These are phyloP conservation scores for Candida multigemmis DNA, from an alignment of 805 yeast genomes.

Conservation along the genomic window DNA sequence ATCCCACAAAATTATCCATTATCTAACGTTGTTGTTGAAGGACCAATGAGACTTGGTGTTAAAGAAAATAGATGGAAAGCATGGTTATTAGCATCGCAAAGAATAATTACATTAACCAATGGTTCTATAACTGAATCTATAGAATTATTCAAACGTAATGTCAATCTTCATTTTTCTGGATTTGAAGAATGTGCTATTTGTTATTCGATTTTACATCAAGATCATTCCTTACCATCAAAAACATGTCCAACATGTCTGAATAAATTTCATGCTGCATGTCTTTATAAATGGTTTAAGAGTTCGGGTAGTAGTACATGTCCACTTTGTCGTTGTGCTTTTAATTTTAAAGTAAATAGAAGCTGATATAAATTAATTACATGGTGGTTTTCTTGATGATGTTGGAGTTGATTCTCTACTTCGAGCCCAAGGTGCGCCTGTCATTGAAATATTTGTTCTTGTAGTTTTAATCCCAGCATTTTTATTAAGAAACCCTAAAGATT, in stretches of 20 bases:
- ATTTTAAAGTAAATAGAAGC: slow-evolving; percentile 22
- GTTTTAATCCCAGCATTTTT: slow-evolving; percentile 16
- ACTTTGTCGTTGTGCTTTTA: slow-evolving; percentile 68
- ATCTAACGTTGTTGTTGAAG: slow-evolving; percentile 63
- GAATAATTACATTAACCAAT: slow-evolving; percentile 65
- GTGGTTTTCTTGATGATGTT: neutral
- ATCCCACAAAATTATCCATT: slow-evolving; percentile 77
- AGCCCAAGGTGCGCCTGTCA: slow-evolving; percentile 36
- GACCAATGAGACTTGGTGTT: slow-evolving; percentile 76
- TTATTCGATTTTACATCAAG: slow-evolving; percentile 84
- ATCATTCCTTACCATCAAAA: slow-evolving; percentile 83
- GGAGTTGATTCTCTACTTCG: neutral
- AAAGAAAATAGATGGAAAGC: slow-evolving; percentile 91
- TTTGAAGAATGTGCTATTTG: slow-evolving; percentile 97
- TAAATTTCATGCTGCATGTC: slow-evolving; percentile 91
- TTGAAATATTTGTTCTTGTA: slow-evolving; percentile 17
- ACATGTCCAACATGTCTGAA: slow-evolving; percentile 85
- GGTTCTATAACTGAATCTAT: slow-evolving; percentile 65
- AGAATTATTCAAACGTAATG: slow-evolving; percentile 63
- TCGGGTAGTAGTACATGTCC: slow-evolving; percentile 93
- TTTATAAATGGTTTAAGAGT: slow-evolving; percentile 95
- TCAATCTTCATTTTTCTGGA: slow-evolving; percentile 79
- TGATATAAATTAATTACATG: slow-evolving; percentile 1
- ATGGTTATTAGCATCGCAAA: slow-evolving; percentile 87
- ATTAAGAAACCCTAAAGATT: slow-evolving; percentile 11